phyloP scores from a whole-genome alignment of 2,329 filamentous ascomycete genomes.

The Cytospora chrysosperma region DNA sequence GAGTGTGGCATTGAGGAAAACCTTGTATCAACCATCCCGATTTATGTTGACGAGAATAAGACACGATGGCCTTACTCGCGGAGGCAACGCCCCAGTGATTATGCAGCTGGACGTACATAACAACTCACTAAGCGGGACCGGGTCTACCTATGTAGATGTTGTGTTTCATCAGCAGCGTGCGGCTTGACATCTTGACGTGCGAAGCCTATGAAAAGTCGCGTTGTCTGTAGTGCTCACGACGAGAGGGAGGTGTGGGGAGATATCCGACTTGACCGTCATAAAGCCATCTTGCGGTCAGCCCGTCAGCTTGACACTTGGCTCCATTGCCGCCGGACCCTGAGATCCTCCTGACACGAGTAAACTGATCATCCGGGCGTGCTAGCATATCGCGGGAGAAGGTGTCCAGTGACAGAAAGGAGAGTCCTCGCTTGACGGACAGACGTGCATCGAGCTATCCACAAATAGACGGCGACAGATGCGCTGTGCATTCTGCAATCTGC shows the following conservation, averaged over 20 bases:
- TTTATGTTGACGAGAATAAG: constrained; percentile 19
- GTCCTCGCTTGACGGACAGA: constrained; percentile 4
- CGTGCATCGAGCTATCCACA: constrained; percentile 15
- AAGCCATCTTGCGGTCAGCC: constrained; percentile 24
- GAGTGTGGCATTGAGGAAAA: constrained; percentile 7
- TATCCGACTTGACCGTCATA: constrained; percentile 19
- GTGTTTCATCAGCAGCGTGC: constrained; percentile 22
- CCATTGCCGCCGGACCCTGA: constrained; percentile 14
- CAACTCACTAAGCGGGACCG: constrained; percentile 24
- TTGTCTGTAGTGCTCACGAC: constrained; percentile 16
- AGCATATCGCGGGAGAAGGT: constrained; percentile 18
- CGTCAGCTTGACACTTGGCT: constrained; percentile 23
- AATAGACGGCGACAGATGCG: not conserved
- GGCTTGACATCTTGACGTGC: constrained; percentile 10
- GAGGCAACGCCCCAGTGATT: constrained; percentile 13
- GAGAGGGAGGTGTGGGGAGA: constrained; percentile 19
- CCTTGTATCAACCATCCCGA: constrained; percentile 13
- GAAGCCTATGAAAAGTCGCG: constrained; percentile 19
- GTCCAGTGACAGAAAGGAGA: constrained; percentile 2
- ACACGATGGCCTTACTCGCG: constrained; percentile 24
- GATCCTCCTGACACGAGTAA: constrained; percentile 14
- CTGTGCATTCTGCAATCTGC: constrained; percentile 21
- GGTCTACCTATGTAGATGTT: constrained; percentile 9
- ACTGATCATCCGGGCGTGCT: constrained; percentile 16
- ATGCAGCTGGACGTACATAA: constrained; percentile 19